phyloP scores from a whole-genome alignment of 2,329 filamentous ascomycete species.

The Chaetomiaceae sp. region DNA sequence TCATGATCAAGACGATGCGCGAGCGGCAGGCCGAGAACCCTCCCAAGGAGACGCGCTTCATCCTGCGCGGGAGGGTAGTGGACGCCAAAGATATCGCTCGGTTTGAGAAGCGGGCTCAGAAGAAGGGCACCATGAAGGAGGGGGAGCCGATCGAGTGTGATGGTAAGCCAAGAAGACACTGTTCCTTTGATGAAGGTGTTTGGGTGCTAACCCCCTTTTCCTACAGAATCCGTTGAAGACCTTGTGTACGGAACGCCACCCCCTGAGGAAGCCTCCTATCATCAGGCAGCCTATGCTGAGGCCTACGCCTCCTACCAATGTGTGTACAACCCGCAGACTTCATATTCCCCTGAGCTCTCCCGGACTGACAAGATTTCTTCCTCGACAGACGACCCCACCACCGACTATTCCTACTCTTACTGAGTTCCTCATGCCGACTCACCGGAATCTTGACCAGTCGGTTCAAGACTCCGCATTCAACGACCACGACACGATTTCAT shows the following conservation, averaged over 20 bases:
- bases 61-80: conserved; percentile 27
- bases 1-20: conserved; percentile 30
- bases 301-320: conserved; percentile 11
- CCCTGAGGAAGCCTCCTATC: conserved; percentile 11
- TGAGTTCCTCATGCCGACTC: background rate
- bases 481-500: background rate
- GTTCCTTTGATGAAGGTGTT: too few relatives aligned
- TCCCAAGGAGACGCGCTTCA: conserved; percentile 27
- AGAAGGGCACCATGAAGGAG: conserved; percentile 25
- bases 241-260: conserved; percentile 22
- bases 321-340: background rate
- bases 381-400: conserved; percentile 7
- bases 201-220: background rate
- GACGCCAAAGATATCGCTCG: conserved; percentile 30
- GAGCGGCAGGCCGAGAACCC: conserved; percentile 25
- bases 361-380: background rate
- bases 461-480: background rate
- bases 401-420: conserved; percentile 12
- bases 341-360: too few relatives aligned
- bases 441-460: background rate
- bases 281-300: conserved; percentile 8
- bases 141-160: conserved; percentile 17
- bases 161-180: conserved; percentile 1
- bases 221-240: conserved; percentile 20
- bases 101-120: conserved; percentile 29